A percentile compares a stretch with the other conserved stretches of the same genome.
These are phyloP conservation scores for Torulaspora indica DNA, from an alignment of 805 yeast species.

Conservation along the genomic window DNA sequence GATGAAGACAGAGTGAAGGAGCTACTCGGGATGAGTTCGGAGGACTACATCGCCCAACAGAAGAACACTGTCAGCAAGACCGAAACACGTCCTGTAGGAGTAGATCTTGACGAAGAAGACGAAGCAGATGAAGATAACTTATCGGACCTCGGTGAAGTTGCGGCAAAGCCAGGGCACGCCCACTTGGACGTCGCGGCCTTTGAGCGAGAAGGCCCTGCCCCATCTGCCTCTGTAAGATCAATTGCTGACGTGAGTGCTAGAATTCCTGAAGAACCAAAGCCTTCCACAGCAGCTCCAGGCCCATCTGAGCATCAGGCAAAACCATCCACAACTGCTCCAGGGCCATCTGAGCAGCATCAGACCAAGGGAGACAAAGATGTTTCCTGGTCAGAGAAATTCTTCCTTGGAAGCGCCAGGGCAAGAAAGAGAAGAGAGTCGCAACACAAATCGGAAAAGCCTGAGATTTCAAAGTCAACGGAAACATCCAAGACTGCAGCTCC, in stretches of 20 bases:
- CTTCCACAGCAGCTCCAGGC: background rate
- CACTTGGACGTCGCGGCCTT: slow-evolving; percentile 2
- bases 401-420: slow-evolving; percentile 9
- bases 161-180: slow-evolving; percentile 5
- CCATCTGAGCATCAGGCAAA: background rate
- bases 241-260: slow-evolving; percentile 13
- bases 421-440: slow-evolving; percentile 7
- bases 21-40: slow-evolving; percentile 32
- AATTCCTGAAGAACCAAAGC: background rate
- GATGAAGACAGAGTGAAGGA: slow-evolving; percentile 34
- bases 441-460: background rate
- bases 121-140: slow-evolving; percentile 10
- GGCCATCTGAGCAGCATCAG: background rate
- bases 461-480: background rate
- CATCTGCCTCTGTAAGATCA: slow-evolving; percentile 24
- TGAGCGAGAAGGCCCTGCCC: slow-evolving; percentile 4
- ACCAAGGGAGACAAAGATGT: background rate
- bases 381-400: slow-evolving; percentile 11
- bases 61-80: slow-evolving; percentile 4
- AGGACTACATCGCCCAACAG: slow-evolving; percentile 26
- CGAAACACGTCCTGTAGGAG: slow-evolving; percentile 1
- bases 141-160: slow-evolving; percentile 2
- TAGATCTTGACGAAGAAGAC: slow-evolving; percentile 17
- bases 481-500: background rate
- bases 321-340: background rate